phyloP scores from a whole-genome alignment of 2,329 filamentous ascomycete species.

The Neonectria sp. region DNA sequence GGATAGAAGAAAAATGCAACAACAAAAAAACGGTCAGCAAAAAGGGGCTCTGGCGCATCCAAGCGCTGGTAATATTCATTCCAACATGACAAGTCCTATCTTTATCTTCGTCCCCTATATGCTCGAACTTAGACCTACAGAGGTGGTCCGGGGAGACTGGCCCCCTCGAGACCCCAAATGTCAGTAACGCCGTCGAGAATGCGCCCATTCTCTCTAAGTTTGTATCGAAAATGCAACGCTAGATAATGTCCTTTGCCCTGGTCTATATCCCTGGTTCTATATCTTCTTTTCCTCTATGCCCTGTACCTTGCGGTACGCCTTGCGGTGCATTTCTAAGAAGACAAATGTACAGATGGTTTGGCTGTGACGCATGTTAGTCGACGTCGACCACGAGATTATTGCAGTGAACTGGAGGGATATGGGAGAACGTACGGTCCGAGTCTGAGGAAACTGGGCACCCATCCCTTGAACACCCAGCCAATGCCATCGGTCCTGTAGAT shows the following conservation, averaged over 20 bases:
- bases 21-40: constrained; percentile 7
- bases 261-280: constrained; percentile 45
- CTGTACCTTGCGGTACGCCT: constrained; percentile 74
- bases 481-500: constrained; percentile 81
- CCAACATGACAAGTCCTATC: neutral
- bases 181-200: constrained; percentile 44
- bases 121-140: constrained; percentile 18
- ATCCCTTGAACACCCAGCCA: constrained; percentile 90
- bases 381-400: neutral
- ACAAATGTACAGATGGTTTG: constrained; percentile 92
- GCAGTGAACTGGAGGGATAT: neutral
- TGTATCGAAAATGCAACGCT: constrained; percentile 42
- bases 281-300: constrained; percentile 51
- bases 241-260: constrained; percentile 32
- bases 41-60: constrained; percentile 17
- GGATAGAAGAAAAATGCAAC: constrained; percentile 12
- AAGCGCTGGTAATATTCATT: constrained; percentile 18
- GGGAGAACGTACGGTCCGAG: constrained; percentile 70
- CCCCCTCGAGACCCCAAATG: constrained; percentile 21
- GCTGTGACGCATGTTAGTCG: constrained; percentile 52
- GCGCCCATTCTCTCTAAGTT: constrained; percentile 32
- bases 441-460: constrained; percentile 82
- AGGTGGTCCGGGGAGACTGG: constrained; percentile 19
- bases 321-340: constrained; percentile 90
- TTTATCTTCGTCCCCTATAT: constrained; percentile 1